These are phyloP conservation scores for Seminavis robusta DNA, from an alignment of 108 stramenopile species.

Conservation along the genomic window DNA sequence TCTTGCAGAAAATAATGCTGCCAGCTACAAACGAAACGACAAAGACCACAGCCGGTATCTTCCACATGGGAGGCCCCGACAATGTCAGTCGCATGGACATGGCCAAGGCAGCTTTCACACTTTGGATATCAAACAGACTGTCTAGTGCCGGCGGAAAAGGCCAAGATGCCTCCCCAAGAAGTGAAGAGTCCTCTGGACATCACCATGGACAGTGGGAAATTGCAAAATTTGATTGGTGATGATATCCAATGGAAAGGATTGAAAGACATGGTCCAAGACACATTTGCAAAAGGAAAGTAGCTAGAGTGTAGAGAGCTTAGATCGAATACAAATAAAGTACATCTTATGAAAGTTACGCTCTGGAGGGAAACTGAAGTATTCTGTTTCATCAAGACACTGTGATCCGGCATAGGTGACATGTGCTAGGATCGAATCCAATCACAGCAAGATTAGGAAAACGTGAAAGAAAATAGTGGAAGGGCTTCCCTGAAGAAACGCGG, in stretches of 20 bases:
- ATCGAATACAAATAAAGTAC: too few relatives aligned
- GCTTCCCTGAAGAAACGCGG: too few relatives aligned
- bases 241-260: background rate
- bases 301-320: too few relatives aligned
- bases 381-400: too few relatives aligned
- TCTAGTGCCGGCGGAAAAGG: slow-evolving; percentile 19
- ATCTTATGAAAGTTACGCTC: too few relatives aligned
- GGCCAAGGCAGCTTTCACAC: slow-evolving; percentile 55
- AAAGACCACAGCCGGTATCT: slow-evolving; percentile 17
- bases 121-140: slow-evolving; percentile 31
- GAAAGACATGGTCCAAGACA: background rate
- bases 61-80: slow-evolving; percentile 70
- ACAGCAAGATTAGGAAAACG: too few relatives aligned
- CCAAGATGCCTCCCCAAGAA: slow-evolving; percentile 8
- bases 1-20: slow-evolving; percentile 5
- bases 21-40: background rate
- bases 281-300: background rate
- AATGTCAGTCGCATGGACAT: slow-evolving; percentile 61
- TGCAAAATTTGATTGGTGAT: background rate
- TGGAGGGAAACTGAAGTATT: too few relatives aligned
- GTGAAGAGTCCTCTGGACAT: slow-evolving; percentile 72
- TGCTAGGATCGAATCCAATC: too few relatives aligned
- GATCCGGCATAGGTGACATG: too few relatives aligned
- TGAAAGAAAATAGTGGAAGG: too few relatives aligned
- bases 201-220: slow-evolving; percentile 53